Evolutionary conservation across 148 eudicot species (phyloP), one percentile per base, ranked within the genome.

Genomic region (Polygonum aviculare): DNA sequence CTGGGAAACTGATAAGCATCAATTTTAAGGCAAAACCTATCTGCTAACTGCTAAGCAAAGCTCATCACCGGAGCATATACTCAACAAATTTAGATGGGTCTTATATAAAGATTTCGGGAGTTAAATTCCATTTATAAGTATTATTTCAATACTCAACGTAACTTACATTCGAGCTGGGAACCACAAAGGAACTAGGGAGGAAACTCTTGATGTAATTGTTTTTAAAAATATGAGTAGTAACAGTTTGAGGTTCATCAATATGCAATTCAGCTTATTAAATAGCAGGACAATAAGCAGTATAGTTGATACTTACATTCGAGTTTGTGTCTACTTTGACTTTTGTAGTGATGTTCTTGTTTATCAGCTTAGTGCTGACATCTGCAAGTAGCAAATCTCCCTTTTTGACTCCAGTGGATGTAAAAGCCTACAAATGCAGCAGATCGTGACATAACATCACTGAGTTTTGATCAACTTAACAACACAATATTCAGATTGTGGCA

Each of bases 261-360:
- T 14, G 16, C 15, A 51, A 51, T 14, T 4, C 55, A 50, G n/a
- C 55, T 12, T 3, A 50, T 12, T 50, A 15, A n/a, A 50, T 14
- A 67, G 71, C 71, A 60, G 33, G 63, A 33, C 21, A 57, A 21
- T 2, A 57, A 5, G 33, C 65, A 57, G 65, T 21, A 2, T 31
- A 35, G 10, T 22, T 41, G 40, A 65, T 12, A 78, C 97, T 85
- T 81, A 92, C 97, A 55, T 90, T 92, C 73, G 97, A 88, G 83
- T 81, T 87, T 3, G 92, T 88, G 80, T 92, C 97, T 69, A 92
- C 90, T 87, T 92, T 92, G 63, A 92, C 77, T 79, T 92, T 93
- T 15, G 94, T 88, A 12, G 91, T 90, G 62, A 88, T 80, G 77
- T 92, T 90, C 83, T 92, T 92, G 85, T 87, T 92, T 21, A 79